Evolutionary conservation across 1,284 basidiomycete genomes (phyloP), one percentile per base, ranked within the genome.

Genomic region (Hymenochaete sp.): DNA sequence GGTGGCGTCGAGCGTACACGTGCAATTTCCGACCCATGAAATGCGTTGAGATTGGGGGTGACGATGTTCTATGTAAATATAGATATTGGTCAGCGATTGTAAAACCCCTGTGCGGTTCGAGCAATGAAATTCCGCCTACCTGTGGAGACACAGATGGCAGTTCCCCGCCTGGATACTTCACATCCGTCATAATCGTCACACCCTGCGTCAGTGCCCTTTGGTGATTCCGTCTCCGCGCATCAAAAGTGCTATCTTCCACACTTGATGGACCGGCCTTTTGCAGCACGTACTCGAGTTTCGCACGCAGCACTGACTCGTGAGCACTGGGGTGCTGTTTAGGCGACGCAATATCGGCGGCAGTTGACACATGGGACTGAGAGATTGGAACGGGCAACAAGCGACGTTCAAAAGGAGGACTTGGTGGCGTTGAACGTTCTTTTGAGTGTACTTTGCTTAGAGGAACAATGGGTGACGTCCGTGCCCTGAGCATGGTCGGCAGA

Each of bases 301-400:
- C 69, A n/a, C 70, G 65, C 21, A 79, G 62, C 5, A 73, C 76
- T 32, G 70, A 71, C 53, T 72, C 74, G 40, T 79, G 75, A 0
- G 45, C 32, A 27, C 46, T 42, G 24, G 27, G 10, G 26, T 42
- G 37, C 24, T 35, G 51, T 19, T 43, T 47, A 29, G 47, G 41
- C 19, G 51, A 41, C 22, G 43, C 25, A 16, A 44, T 38, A 38
- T 26, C 42, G 31, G 50, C 42, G n/a, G 33, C 18, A 24, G 39
- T 13, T 24, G 48, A 50, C 33, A 8, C 28, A 13, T 44, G 41
- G 7, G 45, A 44, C 28, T 45, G 47, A 8, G 31, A 31, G 38
- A 29, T 45, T 22, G 45, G 44, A 44, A 47, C 44, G 13, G 49
- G 49, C 22, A 47, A 42, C 14, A 45, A 47, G 16, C 36, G 49